These are phyloP conservation scores for Elaeagnus macrophylla DNA, from an alignment of 306 rosid genomes.

Conservation along the genomic window DNA sequence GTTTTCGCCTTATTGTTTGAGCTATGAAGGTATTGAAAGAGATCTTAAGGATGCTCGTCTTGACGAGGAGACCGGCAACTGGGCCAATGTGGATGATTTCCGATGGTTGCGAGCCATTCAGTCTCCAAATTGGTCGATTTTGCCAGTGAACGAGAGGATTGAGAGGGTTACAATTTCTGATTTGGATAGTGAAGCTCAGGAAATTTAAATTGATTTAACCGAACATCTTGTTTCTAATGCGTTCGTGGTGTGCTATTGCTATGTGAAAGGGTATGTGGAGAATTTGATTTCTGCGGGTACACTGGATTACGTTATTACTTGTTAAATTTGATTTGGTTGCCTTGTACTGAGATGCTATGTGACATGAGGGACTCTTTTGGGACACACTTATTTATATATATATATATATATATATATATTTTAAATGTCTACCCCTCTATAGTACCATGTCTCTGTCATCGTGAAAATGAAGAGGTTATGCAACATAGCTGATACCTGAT, in stretches of 20 bases:
- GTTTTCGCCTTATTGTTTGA: constrained; percentile 72
- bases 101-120: constrained; percentile 66
- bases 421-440: no score
- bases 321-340: no score
- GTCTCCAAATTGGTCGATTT: constrained; percentile 76
- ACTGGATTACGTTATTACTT: no score
- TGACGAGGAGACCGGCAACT: constrained; percentile 54
- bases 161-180: constrained; percentile 29
- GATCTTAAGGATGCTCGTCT: constrained; percentile 59
- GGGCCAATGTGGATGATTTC: constrained; percentile 91
- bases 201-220: constrained; percentile 12
- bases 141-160: constrained; percentile 62
- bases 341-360: no score
- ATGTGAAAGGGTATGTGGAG: constrained; percentile 4
- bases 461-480: no score
- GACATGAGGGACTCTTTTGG: no score
- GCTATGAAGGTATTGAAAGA: constrained; percentile 50
- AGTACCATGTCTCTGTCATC: no score
- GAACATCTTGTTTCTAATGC: constrained; percentile 4
- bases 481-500: no score
- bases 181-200: constrained; percentile 13
- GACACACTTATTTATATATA: no score
- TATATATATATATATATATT: no score
- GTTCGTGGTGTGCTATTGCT: constrained; percentile 10
- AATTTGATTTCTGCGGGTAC: not conserved